Base-by-base conservation (phyloP, 169 alveolate species). In the Plasmodium chabaudi region DNA sequence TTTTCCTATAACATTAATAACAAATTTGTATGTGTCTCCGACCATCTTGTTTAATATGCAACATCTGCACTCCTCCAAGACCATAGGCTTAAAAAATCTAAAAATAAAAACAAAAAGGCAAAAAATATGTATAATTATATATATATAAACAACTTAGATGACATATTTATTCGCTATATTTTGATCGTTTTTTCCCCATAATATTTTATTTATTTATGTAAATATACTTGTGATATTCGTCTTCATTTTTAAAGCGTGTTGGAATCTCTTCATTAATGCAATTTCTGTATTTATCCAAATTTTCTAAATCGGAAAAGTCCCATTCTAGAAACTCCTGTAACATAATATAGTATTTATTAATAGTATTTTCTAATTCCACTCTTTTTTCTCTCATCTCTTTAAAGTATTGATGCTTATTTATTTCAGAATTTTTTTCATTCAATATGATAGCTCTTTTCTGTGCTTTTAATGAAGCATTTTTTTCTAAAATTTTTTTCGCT, bases 401-500 rank as follows among this genome's bases (percentile, higher is more conserved):
- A 19, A 67, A 68, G 49, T 56, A 56, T 25, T 82, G 74, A 21
- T 82, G 90, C 21, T 82, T 82, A 34, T 82, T 82, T 23, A 42
- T 82, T 59, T 82, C 77, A 17, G 70, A n/a, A 39, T 42, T 55
- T 25, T 70, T 65, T 82, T 82, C 90, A 68, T 82, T 82, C 53
- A 82, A 72, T 68, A 82, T 27, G 15, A 82, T 82, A 23, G 90
- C 90, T 82, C 90, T 82, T 25, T 77, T 77, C 64, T 67, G 82
- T 5, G 71, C 42, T 69, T 82, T 82, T 19, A 46, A 44, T 19
- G 90, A 82, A 21, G 90, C 90, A 59, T 61, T 65, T 68, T 82
- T 82, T 82, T 82, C 90, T 46, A 82, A 47, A 67, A 82, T 82
- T 56, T 82, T 53, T 56, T 82, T 65, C 19, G 90, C 90, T 49